These are phyloP conservation scores for Geranium incanum DNA, from an alignment of 441 rosid genomes.

Conservation along the genomic window DNA sequence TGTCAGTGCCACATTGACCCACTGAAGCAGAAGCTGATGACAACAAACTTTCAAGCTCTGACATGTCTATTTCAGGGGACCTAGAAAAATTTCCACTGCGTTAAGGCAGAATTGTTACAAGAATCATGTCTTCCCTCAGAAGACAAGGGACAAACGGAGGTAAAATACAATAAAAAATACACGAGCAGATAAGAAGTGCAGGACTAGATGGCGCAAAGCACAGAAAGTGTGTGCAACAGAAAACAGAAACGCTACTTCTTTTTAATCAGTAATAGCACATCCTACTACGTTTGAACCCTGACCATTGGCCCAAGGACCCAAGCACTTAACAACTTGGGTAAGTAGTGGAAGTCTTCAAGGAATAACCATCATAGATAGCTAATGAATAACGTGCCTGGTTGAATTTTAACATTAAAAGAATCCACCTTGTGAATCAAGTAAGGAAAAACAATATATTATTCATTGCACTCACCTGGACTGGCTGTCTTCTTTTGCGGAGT, in stretches of 20 bases:
- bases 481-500: constrained; percentile 68
- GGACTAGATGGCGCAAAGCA: background rate
- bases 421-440: constrained; percentile 13
- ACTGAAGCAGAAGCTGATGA: constrained; percentile 65
- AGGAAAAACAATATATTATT: constrained; percentile 3
- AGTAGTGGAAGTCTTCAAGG: background rate
- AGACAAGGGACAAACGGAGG: background rate
- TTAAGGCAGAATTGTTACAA: constrained; percentile 1
- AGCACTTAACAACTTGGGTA: background rate
- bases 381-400: background rate
- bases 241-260: background rate
- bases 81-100: constrained; percentile 33
- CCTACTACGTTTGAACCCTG: background rate
- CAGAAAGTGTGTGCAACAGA: background rate
- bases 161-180: background rate
- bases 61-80: constrained; percentile 98
- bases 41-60: constrained; percentile 91
- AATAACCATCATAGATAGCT: background rate
- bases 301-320: background rate
- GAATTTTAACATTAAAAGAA: constrained; percentile 1
- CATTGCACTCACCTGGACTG: constrained; percentile 52
- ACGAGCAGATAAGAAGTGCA: background rate
- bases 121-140: background rate
- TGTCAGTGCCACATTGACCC: constrained; percentile 70
- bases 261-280: background rate